Evolutionary conservation across 1,284 basidiomycete genomes (phyloP).

Genomic region (Fomitiporia mediterranea): DNA sequence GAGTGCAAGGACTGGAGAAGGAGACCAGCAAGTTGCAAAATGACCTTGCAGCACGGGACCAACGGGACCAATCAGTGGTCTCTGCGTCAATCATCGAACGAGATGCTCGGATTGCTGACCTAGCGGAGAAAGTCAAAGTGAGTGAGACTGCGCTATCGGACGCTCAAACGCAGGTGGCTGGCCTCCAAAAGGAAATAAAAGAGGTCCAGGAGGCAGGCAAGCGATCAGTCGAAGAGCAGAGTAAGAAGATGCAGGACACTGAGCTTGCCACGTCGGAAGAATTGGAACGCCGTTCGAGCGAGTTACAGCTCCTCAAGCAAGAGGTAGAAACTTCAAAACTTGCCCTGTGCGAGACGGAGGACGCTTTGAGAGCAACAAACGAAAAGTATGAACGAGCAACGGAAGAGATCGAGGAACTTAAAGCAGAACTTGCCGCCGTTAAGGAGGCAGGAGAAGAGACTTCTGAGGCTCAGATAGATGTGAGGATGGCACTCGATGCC

Average conservation of each 20-base stretch:
- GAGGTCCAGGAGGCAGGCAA: not conserved
- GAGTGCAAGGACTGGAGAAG: constrained; percentile 27
- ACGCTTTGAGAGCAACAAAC: constrained; percentile 1
- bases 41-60: constrained; percentile 24
- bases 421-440: not conserved
- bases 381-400: not conserved
- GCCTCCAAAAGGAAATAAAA: constrained; percentile 1
- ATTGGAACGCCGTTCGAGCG: constrained; percentile 2
- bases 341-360: not conserved
- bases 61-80: constrained; percentile 2
- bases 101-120: not conserved
- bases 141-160: not conserved
- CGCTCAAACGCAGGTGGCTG: not conserved
- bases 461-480: not conserved
- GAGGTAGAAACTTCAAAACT: constrained; percentile 2
- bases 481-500: not conserved
- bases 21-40: constrained; percentile 22
- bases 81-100: constrained; percentile 5
- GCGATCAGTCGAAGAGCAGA: not conserved
- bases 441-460: not conserved
- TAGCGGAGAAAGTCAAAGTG: not conserved
- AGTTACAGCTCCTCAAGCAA: not conserved
- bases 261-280: not conserved
- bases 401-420: constrained; percentile 2
- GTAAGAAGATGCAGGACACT: not conserved